Base-by-base conservation (phyloP, 2,329 filamentous ascomycete species). In the Aspergillaceae sp. region DNA sequence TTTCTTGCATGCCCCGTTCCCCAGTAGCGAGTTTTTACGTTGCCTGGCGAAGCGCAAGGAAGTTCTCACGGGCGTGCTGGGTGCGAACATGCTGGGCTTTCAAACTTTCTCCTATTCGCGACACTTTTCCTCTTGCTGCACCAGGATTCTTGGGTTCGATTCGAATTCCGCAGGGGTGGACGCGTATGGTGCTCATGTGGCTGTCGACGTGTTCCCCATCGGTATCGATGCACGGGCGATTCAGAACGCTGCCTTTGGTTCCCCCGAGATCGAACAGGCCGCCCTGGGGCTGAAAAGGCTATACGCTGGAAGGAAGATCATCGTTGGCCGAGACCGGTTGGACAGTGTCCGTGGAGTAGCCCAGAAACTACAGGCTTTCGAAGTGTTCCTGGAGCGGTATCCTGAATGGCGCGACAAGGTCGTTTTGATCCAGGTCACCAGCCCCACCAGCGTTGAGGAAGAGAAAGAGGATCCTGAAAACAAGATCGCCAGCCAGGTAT, bases 331-430 rank as follows among this genome's bases (percentile, higher is more conserved):
- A 56, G 91, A 97, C 66, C 83, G 91, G n/a, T 73, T 97, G 43
- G 91, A 97, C 66, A 91, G 86, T 57, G 88, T 94, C 40, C 80
- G 90, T 51, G 91, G 92, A 61, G 90, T 97, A 9, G 83, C 87
- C n/a, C 91, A 96, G 68, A 97, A 97, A 69, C 75, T 97, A 30
- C 86, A 94, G 71, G 91, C 90, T 0, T 97, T 95, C 63, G 88
- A 96, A 67, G 79, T 85, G 48, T 96, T 97, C 71, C 76, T 97
- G 35, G 87, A 94, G 59, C 78, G 84, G 51, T 94, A 92, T 61
- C 90, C 91, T 2, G 84, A 95, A 65, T 96, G 89, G 90, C 82
- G 83, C 44, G 88, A 90, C 51, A 86, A 88, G 70, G 90, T 95
- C 1, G 89, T 97, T 5, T 74, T 97, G 46, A 92, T 97, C 53